Base-by-base conservation (phyloP, 2,329 filamentous ascomycete genomes). In the Microsporum audouinii region DNA sequence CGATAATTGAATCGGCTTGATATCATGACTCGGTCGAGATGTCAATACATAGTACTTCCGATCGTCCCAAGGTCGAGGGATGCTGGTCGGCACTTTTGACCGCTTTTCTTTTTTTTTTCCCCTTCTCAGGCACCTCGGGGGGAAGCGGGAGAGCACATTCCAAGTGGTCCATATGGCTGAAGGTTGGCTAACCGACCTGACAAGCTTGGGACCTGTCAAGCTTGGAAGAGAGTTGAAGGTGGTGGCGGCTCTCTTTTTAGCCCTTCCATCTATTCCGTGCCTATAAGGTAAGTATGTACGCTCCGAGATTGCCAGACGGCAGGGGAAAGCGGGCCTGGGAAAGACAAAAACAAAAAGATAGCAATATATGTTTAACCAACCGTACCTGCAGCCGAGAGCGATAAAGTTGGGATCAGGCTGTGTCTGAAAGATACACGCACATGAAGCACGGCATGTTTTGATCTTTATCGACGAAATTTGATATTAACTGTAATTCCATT, bases 21-120 rank as follows among this genome's bases (percentile, higher is more conserved):
- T 34, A 55, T 23, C 51, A 38, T 31, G 51, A 36, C 51, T 55
- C 51, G 51, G 51, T 55, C 51, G 33, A 55, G n/a, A 55, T n/a
- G 51, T n/a, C 51, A 55, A 55, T 34, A 12, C 12, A 41, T 41
- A 41, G n/a, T 43, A 5, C 14, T 14, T 55, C 12, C 23, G 45
- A 55, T 36, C 31, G 6, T 36, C 51, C 39, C 39, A 31, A 55
- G 14, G 45, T 51, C 51, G 51, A 55, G 51, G 51, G 51, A 55
- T 55, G 51, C 33, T 55, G 33, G 51, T 36, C 33, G 51, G 31
- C 31, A 55, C n/a, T 34, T 36, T 55, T 55, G 33, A 55, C 51
- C 51, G 51, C 51, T 55, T 55, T 55, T 55, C 51, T 55, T 55
- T 55, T 55, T 43, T n/a, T 43, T 43, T 43, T 14, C 12, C 38